Evolutionary conservation across 1,284 basidiomycete species (phyloP), one percentile per base, ranked within the genome.

Genomic region (Ustilago trichophora): DNA sequence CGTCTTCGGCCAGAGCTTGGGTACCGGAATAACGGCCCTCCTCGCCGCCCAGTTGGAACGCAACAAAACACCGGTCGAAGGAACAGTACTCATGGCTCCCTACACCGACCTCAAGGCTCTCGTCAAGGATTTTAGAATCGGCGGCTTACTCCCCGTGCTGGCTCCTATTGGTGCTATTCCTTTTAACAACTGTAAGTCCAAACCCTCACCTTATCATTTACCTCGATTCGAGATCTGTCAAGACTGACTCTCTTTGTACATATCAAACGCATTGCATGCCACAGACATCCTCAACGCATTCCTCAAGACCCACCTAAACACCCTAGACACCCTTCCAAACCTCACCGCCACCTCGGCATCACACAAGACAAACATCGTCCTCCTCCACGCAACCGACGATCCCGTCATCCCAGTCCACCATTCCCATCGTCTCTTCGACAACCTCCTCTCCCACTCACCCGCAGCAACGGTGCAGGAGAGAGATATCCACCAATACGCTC

Each of bases 361-460:
- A 19, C 25, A 15, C 3, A 13, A 15, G 27, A 86, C 86, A 0
- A 86, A 89, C 5, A 86, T 92, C 6, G 83, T 95, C 12, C 85
- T 96, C 60, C 87, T 87, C 0, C 93, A 96, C 78, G 88, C 92
- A 2, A 85, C 87, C 69, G 85, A 92, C 76, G 93, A 97, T 82
- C 85, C 84, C 75, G 89, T 92, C 33, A 93, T 96, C 48, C 90
- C 90, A 0, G 82, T 86, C 73, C 83, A 85, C 0, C 93, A 97
- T 79, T 90, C 65, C 4, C 37, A 58, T 2, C 36, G 32, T 1
- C 53, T 78, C 4, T 73, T 72, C 44, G n/a, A 48, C 8, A 29
- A 34, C 2, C 36, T 69, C 8, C 35, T 33, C 19, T 3, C 19
- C 9, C 41, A 25, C 16, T 6, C 34, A 6, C n/a, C n/a, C n/a